Percentiles rank a stretch among this genome's conserved stretches.
phyloP scores from a whole-genome alignment of 768 basidiomycete species.

The Pleurotus salmoneostramineus region DNA sequence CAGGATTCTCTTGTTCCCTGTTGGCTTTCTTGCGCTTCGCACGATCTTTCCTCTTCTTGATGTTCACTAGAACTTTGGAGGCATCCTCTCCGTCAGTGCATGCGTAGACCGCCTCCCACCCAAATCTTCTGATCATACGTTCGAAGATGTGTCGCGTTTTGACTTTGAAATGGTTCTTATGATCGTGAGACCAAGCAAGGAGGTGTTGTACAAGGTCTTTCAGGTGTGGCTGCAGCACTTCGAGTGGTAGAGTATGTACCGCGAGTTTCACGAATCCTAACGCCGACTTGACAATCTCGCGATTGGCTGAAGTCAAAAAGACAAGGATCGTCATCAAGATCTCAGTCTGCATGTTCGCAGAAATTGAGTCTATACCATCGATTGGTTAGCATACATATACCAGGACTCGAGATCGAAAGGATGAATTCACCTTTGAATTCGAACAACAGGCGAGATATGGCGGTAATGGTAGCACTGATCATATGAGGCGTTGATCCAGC shows the following conservation, averaged over 20 bases:
- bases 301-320: constrained; percentile 90
- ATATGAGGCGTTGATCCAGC: constrained; percentile 94
- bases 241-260: constrained; percentile 75
- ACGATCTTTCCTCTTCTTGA: constrained; percentile 92
- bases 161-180: constrained; percentile 97
- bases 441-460: constrained; percentile 89
- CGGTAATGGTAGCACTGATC: constrained; percentile 96
- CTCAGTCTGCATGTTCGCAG: constrained; percentile 71
- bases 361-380: constrained; percentile 52
- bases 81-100: constrained; percentile 76
- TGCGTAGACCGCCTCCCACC: constrained; percentile 78
- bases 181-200: constrained; percentile 91
- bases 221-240: constrained; percentile 75
- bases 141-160: constrained; percentile 98
- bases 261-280: constrained; percentile 94
- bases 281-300: constrained; percentile 96
- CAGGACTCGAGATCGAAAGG: background rate
- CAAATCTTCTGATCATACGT: constrained; percentile 88
- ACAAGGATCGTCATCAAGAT: constrained; percentile 84
- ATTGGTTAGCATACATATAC: background rate
- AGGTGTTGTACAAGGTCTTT: constrained; percentile 77
- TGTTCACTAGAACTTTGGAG: constrained; percentile 86
- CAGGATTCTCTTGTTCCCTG: constrained; percentile 56
- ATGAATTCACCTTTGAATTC: constrained; percentile 81
- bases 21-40: constrained; percentile 84